phyloP scores from a whole-genome alignment of 179 eudicot genomes.

The Beta lomatogona region DNA sequence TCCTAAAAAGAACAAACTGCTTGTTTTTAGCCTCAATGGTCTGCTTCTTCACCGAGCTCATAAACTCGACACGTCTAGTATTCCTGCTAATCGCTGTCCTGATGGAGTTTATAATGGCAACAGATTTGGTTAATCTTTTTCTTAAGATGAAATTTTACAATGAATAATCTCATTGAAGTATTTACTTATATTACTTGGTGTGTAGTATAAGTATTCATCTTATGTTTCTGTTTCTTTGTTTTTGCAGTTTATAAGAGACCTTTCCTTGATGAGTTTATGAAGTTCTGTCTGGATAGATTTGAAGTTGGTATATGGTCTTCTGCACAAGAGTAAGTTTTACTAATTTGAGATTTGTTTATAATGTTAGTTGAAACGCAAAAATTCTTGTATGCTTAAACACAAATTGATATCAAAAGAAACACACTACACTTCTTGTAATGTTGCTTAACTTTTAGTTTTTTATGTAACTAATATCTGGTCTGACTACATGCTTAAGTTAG shows the following conservation, averaged over 20 bases:
- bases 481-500: too few relatives aligned
- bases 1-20: slow-evolving; percentile 36
- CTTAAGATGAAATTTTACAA: not conserved
- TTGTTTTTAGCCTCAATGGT: slow-evolving; percentile 44
- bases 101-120: not conserved
- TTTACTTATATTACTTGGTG: too few relatives aligned
- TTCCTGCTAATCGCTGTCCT: slow-evolving; percentile 24
- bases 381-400: not conserved
- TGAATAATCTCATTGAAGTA: not conserved
- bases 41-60: slow-evolving; percentile 41
- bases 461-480: too few relatives aligned
- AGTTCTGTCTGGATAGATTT: slow-evolving; percentile 54
- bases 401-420: too few relatives aligned
- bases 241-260: slow-evolving; percentile 55
- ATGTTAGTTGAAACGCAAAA: too few relatives aligned
- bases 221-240: not conserved
- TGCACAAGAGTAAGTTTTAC: slow-evolving; percentile 40
- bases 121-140: not conserved
- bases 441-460: too few relatives aligned
- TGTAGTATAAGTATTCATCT: not conserved
- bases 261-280: slow-evolving; percentile 43
- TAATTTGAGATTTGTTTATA: not conserved
- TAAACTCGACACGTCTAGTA: not conserved
- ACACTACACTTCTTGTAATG: too few relatives aligned
- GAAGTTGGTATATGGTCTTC: slow-evolving; percentile 70